Evolutionary conservation across 768 basidiomycete species (phyloP).

Genomic region (Tylopilus vinaceipallidus): DNA sequence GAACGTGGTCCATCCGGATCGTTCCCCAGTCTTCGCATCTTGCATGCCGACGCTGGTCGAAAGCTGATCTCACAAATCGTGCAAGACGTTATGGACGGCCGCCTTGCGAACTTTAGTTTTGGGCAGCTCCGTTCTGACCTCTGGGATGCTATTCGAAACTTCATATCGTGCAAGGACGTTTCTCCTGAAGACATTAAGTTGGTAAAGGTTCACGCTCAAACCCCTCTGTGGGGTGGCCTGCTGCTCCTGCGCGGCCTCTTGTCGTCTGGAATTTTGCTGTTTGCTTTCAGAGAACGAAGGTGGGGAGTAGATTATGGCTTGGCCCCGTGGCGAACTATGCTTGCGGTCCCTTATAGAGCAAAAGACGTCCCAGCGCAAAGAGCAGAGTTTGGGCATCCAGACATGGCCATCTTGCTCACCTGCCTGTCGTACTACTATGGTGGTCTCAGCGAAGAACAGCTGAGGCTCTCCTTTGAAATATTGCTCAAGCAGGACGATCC

Average conservation of each 20-base stretch:
- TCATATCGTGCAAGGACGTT: conserved; percentile 20
- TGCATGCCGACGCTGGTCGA: conserved; percentile 11
- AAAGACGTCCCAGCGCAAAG: conserved; percentile 37
- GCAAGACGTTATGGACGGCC: conserved; percentile 13
- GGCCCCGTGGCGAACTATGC: conserved; percentile 30
- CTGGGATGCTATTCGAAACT: conserved; percentile 13
- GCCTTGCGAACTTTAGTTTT: conserved; percentile 19
- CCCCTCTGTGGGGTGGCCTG: conserved; percentile 23
- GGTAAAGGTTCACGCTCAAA: conserved; percentile 9
- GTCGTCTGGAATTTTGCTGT: conserved; percentile 30
- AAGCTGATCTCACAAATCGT: conserved; percentile 14
- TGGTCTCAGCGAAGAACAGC: conserved; percentile 33
- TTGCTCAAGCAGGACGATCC: conserved; percentile 33
- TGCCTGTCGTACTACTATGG: conserved; percentile 39
- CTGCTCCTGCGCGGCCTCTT: conserved; percentile 37
- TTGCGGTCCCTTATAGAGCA: conserved; percentile 39
- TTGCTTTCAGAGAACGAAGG: conserved; percentile 33
- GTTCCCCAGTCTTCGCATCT: conserved; percentile 27
- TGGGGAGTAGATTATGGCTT: conserved; percentile 42
- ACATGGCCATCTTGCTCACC: conserved; percentile 35
- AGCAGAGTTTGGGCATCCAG: conserved; percentile 41
- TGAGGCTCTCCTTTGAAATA: conserved; percentile 29
- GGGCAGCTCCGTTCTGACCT: conserved; percentile 2
- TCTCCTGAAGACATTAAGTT: neutral
- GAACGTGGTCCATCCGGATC: conserved; percentile 10